Evolutionary conservation across 345 rosid genomes (phyloP).

Genomic region (thale cress (Arabidopsis thaliana)): TAIR10.1 NC_003074.8:18752001-18752500

Average conservation of each 20-base stretch:
- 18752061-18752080: neutral
- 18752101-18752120: neutral
- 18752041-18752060: constrained; percentile 38
- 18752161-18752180: neutral
- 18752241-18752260: constrained; percentile 45
- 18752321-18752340: constrained; percentile 43
- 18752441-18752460: neutral
- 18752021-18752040: constrained; percentile 21
- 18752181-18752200: constrained; percentile 9
- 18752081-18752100: constrained; percentile 14
- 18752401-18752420: constrained; percentile 37
- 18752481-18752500: neutral
- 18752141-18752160: constrained; percentile 1
- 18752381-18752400: constrained; percentile 39
- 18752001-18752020: constrained; percentile 15
- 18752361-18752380: constrained; percentile 37
- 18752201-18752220: constrained; percentile 41
- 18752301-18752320: neutral
- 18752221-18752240: constrained; percentile 46
- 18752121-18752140: neutral
- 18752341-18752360: constrained; percentile 26
- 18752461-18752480: neutral
- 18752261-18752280: neutral
- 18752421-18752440: neutral
- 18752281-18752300: neutral